phyloP scores from a whole-genome alignment of 495 filamentous ascomycete genomes.

The Aspergillus kassunensis region DNA sequence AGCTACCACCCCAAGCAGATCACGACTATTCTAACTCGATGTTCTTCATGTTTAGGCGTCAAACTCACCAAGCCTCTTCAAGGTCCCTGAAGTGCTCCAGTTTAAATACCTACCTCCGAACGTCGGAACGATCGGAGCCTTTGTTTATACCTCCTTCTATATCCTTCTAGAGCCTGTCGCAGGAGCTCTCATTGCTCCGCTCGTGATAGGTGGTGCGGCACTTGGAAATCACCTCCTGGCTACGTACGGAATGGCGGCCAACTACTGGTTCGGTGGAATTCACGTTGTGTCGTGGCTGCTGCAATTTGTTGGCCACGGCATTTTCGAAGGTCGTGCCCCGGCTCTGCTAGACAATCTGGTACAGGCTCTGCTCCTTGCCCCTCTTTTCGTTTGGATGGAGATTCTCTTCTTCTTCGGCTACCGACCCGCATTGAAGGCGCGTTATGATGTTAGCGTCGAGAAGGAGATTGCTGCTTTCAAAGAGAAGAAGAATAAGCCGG shows the following conservation, averaged over 20 bases:
- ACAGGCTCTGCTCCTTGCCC: constrained; percentile 89
- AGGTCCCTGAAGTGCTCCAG: constrained; percentile 63
- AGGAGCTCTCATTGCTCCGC: constrained; percentile 64
- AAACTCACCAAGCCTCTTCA: constrained; percentile 69
- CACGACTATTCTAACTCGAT: constrained; percentile 11
- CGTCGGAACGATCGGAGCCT: constrained; percentile 66
- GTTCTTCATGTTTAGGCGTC: constrained; percentile 53
- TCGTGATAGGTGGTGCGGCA: constrained; percentile 70
- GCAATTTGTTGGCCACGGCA: constrained; percentile 90
- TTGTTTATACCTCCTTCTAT: constrained; percentile 75
- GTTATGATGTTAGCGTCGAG: constrained; percentile 71
- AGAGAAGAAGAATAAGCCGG: constrained; percentile 25
- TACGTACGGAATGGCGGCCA: constrained; percentile 60
- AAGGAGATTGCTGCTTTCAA: constrained; percentile 51
- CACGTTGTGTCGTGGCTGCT: constrained; percentile 74
- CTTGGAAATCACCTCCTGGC: constrained; percentile 68
- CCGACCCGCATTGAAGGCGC: constrained; percentile 74
- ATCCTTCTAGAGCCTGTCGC: constrained; percentile 92
- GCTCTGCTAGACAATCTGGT: constrained; percentile 86
- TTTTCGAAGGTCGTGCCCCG: constrained; percentile 82
- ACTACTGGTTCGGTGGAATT: constrained; percentile 64
- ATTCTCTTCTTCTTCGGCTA: constrained; percentile 88
- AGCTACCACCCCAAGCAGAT: not conserved
- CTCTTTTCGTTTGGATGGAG: constrained; percentile 98
- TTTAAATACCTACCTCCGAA: constrained; percentile 78